Evolutionary conservation across 345 rosid species (phyloP).

Genomic region (Populus davidiana): DNA sequence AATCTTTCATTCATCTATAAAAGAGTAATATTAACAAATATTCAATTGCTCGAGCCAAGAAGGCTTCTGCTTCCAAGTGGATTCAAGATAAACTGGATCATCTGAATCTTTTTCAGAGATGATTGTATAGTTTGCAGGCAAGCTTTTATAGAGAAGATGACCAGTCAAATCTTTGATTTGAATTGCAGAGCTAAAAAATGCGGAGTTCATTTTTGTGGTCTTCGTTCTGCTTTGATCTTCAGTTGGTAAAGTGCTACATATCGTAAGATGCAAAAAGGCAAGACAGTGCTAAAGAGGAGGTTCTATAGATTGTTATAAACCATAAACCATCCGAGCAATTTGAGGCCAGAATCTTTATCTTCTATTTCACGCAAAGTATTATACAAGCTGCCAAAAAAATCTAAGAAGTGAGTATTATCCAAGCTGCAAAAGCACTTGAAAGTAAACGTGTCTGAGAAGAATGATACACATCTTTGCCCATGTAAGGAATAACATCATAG

Average conservation of each 20-base stretch:
- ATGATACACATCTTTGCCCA: neutral
- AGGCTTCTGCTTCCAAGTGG: neutral
- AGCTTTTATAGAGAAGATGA: too few relatives aligned
- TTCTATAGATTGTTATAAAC: neutral
- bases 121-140: too few relatives aligned
- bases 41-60: neutral
- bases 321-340: neutral
- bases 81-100: neutral
- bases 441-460: neutral
- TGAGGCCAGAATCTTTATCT: neutral
- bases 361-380: neutral
- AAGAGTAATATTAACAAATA: neutral
- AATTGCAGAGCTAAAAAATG: neutral
- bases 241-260: neutral
- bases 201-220: neutral
- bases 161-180: neutral
- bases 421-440: neutral
- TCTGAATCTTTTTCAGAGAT: neutral
- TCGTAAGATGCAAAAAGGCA: neutral
- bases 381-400: neutral
- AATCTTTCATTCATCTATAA: too few relatives aligned
- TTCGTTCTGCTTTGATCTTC: neutral
- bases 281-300: neutral
- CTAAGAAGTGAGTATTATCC: neutral
- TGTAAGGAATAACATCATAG: neutral